Conservation (phyloP, 768 basidiomycete species). For the Hygrocybe coccinea region DNA sequence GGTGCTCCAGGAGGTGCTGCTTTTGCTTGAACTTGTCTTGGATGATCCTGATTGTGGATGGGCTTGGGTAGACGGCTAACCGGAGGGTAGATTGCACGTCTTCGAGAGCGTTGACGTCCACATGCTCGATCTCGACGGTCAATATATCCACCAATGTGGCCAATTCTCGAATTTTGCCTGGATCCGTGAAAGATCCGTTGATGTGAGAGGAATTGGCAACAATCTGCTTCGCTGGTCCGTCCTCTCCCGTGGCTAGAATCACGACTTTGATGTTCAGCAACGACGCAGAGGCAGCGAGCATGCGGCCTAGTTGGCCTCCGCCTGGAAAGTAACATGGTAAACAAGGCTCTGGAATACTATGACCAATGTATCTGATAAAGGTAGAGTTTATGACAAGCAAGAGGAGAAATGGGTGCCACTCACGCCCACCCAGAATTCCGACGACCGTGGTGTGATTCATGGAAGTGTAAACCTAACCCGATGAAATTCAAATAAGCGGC, state of each 20-base stretch:
- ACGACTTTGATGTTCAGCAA: conserved; percentile 78
- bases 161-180: conserved; percentile 71
- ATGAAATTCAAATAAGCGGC: neutral
- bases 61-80: conserved; percentile 66
- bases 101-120: conserved; percentile 71
- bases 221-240: conserved; percentile 87
- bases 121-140: conserved; percentile 97
- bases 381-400: conserved; percentile 3
- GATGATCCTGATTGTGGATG: conserved; percentile 76
- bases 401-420: conserved; percentile 10
- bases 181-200: conserved; percentile 85
- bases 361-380: conserved; percentile 2
- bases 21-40: conserved; percentile 80
- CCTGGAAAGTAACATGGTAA: conserved; percentile 44
- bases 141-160: conserved; percentile 78
- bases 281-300: conserved; percentile 89
- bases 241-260: conserved; percentile 78
- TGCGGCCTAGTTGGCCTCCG: conserved; percentile 95
- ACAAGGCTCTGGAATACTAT: conserved; percentile 10
- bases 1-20: conserved; percentile 67
- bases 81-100: conserved; percentile 43
- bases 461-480: too few species aligned
- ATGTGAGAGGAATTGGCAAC: conserved; percentile 58
- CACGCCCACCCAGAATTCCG: conserved; percentile 51
- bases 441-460: conserved; percentile 48